phyloP scores from a whole-genome alignment of 768 basidiomycete species.

The Lepiota brunneoincarnata region DNA sequence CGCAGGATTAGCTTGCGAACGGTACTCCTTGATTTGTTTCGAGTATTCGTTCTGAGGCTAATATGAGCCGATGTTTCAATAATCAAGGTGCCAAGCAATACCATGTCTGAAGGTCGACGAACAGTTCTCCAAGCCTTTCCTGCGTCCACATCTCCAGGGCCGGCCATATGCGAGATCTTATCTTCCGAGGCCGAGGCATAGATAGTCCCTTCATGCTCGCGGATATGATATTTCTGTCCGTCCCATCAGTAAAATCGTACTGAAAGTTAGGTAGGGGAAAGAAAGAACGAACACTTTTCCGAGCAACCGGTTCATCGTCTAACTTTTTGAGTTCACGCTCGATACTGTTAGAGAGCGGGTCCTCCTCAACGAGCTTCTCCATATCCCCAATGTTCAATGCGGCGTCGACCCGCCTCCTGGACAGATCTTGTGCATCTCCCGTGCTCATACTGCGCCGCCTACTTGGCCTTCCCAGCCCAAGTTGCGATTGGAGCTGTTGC shows the following conservation, averaged over 20 bases:
- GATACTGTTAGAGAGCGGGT: slow-evolving; percentile 65
- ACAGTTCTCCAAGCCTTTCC: slow-evolving; percentile 88
- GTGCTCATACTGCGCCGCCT: slow-evolving; percentile 76
- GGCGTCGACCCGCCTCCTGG: slow-evolving; percentile 31
- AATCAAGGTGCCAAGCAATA: slow-evolving; percentile 24
- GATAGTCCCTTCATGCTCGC: slow-evolving; percentile 73
- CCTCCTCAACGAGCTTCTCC: slow-evolving; percentile 36
- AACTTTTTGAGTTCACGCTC: slow-evolving; percentile 69
- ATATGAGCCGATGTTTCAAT: slow-evolving; percentile 7
- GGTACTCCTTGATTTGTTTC: slow-evolving; percentile 82
- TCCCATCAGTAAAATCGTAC: slow-evolving; percentile 11
- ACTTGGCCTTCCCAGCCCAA: slow-evolving; percentile 49
- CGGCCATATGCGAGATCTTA: slow-evolving; percentile 64
- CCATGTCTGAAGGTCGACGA: slow-evolving; percentile 92
- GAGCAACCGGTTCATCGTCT: slow-evolving; percentile 38
- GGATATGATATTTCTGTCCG: slow-evolving; percentile 74
- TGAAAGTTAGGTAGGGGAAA: slow-evolving; percentile 6
- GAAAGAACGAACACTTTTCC: slow-evolving; percentile 38
- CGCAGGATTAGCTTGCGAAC: slow-evolving; percentile 70
- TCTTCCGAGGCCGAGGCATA: slow-evolving; percentile 82
- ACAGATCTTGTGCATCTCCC: slow-evolving; percentile 59
- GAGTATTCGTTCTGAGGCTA: slow-evolving; percentile 82
- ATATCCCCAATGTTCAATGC: slow-evolving; percentile 36
- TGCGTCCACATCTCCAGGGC: slow-evolving; percentile 78
- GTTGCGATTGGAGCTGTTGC: slow-evolving; percentile 23